phyloP scores from a whole-genome alignment of 805 yeast species.

The Starmerella cellae region DNA sequence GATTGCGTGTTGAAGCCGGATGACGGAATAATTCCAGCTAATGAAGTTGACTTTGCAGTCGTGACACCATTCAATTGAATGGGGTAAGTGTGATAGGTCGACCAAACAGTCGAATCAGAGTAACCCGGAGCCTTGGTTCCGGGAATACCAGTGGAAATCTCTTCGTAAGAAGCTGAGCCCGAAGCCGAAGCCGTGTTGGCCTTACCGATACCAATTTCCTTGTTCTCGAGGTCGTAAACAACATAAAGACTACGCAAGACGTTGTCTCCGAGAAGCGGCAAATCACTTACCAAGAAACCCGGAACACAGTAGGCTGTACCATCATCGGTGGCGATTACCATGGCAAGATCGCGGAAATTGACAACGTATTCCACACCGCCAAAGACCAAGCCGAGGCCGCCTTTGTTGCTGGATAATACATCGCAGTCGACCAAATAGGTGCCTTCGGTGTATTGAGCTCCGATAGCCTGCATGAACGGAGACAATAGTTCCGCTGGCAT shows the following conservation, averaged over 20 bases:
- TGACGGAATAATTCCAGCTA: no score
- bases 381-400: slow-evolving; percentile 7
- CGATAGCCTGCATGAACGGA: slow-evolving; percentile 24
- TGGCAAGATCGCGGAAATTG: slow-evolving; percentile 2
- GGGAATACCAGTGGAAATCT: slow-evolving; percentile 21
- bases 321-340: not conserved
- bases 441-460: slow-evolving; percentile 29
- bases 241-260: slow-evolving; percentile 51
- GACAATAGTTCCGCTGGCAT: slow-evolving; percentile 17
- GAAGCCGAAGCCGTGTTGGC: slow-evolving; percentile 26
- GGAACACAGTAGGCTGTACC: slow-evolving; percentile 1
- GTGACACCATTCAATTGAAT: no score
- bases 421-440: slow-evolving; percentile 25
- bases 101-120: not conserved
- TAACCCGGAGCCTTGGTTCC: slow-evolving; percentile 8
- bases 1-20: no score
- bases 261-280: slow-evolving; percentile 44
- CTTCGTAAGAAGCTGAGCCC: slow-evolving; percentile 13
- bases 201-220: slow-evolving; percentile 32
- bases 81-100: not conserved
- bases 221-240: slow-evolving; percentile 50
- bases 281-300: not conserved
- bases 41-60: no score
- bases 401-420: not conserved
- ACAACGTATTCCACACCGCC: slow-evolving; percentile 13